phyloP scores from a whole-genome alignment of 2,329 filamentous ascomycete genomes.

The Fusarium subtropicale region DNA sequence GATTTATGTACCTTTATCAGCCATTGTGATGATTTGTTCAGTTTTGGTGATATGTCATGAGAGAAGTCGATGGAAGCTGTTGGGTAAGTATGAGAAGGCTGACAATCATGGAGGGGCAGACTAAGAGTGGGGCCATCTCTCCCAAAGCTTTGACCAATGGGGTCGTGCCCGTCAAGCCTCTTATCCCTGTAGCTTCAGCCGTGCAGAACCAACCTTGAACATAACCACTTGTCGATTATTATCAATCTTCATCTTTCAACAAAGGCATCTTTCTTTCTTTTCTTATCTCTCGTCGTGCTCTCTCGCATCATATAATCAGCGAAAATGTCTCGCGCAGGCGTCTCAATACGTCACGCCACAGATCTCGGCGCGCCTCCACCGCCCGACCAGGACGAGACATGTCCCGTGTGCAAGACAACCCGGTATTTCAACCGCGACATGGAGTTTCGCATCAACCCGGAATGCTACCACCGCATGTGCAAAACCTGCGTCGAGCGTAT shows the following conservation, averaged over 20 bases:
- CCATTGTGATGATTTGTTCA: slow-evolving; percentile 50
- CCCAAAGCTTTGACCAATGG: slow-evolving; percentile 37
- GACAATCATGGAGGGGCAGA: slow-evolving; percentile 46
- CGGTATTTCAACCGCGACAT: slow-evolving; percentile 96
- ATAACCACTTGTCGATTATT: slow-evolving; percentile 14
- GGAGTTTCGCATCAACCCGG: slow-evolving; percentile 94
- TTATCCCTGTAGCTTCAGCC: slow-evolving; percentile 41
- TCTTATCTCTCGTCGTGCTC: neutral
- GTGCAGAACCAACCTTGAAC: slow-evolving; percentile 37
- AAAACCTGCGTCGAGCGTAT: slow-evolving; percentile 94
- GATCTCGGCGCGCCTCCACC: slow-evolving; percentile 32
- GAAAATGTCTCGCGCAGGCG: slow-evolving; percentile 49
- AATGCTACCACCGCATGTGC: slow-evolving; percentile 99
- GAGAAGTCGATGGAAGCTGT: slow-evolving; percentile 40
- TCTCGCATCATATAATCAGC: neutral
- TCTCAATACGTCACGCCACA: slow-evolving; percentile 48
- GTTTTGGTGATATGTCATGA: slow-evolving; percentile 13
- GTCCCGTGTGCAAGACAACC: slow-evolving; percentile 96
- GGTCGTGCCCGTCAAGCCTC: slow-evolving; percentile 1
- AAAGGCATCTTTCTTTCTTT: neutral
- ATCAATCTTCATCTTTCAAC: slow-evolving; percentile 9
- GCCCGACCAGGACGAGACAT: slow-evolving; percentile 73
- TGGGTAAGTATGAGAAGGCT: slow-evolving; percentile 46
- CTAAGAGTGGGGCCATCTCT: neutral
- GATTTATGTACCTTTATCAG: slow-evolving; percentile 50